phyloP scores from a whole-genome alignment of 225 moss, liverwort and hornwort genomes.

The Marchantia paleacea region DNA sequence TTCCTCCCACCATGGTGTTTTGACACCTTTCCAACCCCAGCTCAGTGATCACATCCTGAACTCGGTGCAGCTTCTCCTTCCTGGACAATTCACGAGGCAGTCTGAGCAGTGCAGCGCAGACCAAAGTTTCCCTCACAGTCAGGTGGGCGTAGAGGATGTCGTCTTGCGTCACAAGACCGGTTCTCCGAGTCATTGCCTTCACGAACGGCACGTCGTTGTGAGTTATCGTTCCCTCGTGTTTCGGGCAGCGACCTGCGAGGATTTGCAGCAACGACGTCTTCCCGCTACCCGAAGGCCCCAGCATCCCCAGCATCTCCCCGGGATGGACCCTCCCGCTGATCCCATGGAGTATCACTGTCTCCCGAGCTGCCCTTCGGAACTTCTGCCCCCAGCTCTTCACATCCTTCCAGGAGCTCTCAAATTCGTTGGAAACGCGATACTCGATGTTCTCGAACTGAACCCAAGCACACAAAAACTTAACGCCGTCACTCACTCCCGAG shows the following conservation, averaged over 20 bases:
- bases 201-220: conserved; percentile 47
- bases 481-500: too few relatives aligned
- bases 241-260: conserved; percentile 51
- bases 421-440: not conserved
- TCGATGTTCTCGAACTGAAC: conserved; percentile 4
- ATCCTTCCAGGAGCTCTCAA: not conserved
- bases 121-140: conserved; percentile 77
- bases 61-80: conserved; percentile 58
- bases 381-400: not conserved
- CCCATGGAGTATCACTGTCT: conserved; percentile 51
- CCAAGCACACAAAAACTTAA: too few relatives aligned
- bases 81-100: conserved; percentile 51
- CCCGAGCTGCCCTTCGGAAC: not conserved
- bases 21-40: conserved; percentile 41
- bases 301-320: conserved; percentile 73
- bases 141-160: conserved; percentile 68
- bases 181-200: conserved; percentile 33
- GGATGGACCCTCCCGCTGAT: conserved; percentile 60
- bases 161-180: conserved; percentile 81
- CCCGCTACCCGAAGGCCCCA: conserved; percentile 82
- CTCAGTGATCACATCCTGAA: conserved; percentile 58
- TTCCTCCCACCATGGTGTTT: conserved; percentile 29
- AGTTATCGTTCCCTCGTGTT: conserved; percentile 46
- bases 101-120: conserved; percentile 71
- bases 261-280: conserved; percentile 66